Evolutionary conservation across 2,329 filamentous ascomycete genomes (phyloP).

Genomic region (Cladosporium phlei): DNA sequence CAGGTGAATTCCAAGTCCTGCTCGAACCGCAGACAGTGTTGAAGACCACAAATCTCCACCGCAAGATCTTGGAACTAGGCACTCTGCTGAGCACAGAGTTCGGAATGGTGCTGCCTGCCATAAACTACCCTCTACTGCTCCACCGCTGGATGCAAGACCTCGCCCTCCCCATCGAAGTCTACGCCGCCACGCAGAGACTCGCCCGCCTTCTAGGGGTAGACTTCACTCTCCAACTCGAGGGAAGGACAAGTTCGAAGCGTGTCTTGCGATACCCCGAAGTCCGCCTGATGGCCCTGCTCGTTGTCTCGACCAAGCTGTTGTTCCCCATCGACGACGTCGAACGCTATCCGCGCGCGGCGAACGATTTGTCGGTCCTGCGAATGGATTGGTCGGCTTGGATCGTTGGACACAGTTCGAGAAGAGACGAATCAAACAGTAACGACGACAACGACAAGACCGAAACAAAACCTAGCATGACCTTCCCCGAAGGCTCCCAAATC

Average conservation of each 20-base stretch:
- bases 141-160: slow-evolving; percentile 67
- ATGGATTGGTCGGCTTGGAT: slow-evolving; percentile 72
- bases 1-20: slow-evolving; percentile 54
- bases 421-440: slow-evolving; percentile 18
- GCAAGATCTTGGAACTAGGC: slow-evolving; percentile 56
- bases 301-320: slow-evolving; percentile 72
- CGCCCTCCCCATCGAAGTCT: slow-evolving; percentile 68
- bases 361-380: slow-evolving; percentile 54
- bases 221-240: slow-evolving; percentile 27
- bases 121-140: slow-evolving; percentile 66
- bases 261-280: slow-evolving; percentile 67
- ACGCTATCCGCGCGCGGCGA: slow-evolving; percentile 46
- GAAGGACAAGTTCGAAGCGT: slow-evolving; percentile 32
- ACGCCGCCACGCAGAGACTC: slow-evolving; percentile 55
- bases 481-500: slow-evolving; percentile 47
- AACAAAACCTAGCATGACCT: slow-evolving; percentile 20
- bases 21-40: slow-evolving; percentile 52
- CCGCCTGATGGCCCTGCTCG: slow-evolving; percentile 63
- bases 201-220: slow-evolving; percentile 48
- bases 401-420: slow-evolving; percentile 39
- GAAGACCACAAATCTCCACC: slow-evolving; percentile 57
- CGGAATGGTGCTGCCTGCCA: slow-evolving; percentile 63
- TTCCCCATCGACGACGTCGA: slow-evolving; percentile 65
- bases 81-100: slow-evolving; percentile 64
- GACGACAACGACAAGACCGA: slow-evolving; percentile 18